Conservation (phyloP, 371 early-diverging fungal genomes). For the Apophysomyces elegans region DNA sequence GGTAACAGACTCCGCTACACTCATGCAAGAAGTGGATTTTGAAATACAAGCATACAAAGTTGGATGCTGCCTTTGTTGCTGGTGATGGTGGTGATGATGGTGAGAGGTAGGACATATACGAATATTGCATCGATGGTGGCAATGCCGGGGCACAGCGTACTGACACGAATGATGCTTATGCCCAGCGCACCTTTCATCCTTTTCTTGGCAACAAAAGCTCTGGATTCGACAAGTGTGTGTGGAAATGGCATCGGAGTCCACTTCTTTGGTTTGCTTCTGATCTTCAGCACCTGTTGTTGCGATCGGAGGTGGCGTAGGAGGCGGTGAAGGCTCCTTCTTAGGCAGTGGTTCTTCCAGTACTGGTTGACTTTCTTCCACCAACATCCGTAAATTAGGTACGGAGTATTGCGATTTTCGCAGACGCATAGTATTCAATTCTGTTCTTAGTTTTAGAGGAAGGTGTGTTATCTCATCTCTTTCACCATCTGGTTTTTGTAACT, state of each 20-base stretch:
- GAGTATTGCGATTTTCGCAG: slow-evolving; percentile 1
- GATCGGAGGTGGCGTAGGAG: background rate
- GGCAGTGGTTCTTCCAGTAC: background rate
- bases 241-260: background rate
- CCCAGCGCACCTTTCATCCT: background rate
- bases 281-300: background rate
- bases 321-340: background rate
- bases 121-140: background rate
- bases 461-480: background rate
- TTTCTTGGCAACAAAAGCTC: background rate
- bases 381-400: background rate
- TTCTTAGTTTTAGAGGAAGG: slow-evolving; percentile 3
- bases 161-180: background rate
- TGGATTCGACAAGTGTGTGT: background rate
- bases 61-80: background rate
- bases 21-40: slow-evolving; percentile 3
- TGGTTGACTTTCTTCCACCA: background rate
- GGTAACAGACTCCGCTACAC: background rate
- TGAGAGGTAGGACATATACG: background rate
- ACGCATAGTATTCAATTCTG: background rate
- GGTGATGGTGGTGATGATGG: background rate
- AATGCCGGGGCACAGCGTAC: background rate
- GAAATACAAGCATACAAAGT: background rate
- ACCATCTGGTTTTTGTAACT: background rate
- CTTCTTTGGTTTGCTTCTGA: background rate